phyloP scores from a whole-genome alignment of 2,329 filamentous ascomycete genomes.

The Furcasterigmium furcatum region DNA sequence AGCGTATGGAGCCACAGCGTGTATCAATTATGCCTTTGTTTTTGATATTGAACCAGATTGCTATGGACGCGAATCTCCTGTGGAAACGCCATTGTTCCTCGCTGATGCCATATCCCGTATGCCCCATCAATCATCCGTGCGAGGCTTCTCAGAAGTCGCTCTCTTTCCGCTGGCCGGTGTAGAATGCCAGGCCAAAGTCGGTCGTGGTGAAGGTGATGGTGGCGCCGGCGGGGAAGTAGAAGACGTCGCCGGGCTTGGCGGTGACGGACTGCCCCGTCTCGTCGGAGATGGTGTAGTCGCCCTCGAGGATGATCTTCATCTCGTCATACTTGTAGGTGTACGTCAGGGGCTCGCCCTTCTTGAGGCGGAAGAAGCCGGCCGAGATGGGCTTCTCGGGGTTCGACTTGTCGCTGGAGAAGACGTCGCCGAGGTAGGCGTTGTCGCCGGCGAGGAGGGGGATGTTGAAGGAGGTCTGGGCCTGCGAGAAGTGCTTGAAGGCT shows the following conservation, averaged over 20 bases:
- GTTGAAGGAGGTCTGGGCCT: conserved; percentile 58
- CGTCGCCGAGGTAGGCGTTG: conserved; percentile 65
- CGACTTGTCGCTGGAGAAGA: conserved; percentile 52
- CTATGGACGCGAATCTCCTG: no score
- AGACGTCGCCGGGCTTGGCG: conserved; percentile 61
- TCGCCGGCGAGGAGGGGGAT: conserved; percentile 65
- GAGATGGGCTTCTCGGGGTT: conserved; percentile 58
- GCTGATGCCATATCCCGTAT: no score
- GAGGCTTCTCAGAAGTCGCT: conserved; percentile 22
- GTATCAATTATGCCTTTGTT: no score
- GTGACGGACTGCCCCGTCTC: conserved; percentile 57
- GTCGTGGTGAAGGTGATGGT: conserved; percentile 65
- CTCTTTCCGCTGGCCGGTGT: conserved; percentile 36
- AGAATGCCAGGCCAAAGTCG: conserved; percentile 60
- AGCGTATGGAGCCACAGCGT: no score
- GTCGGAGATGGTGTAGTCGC: conserved; percentile 62
- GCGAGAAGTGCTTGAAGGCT: conserved; percentile 48
- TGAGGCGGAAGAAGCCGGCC: conserved; percentile 63
- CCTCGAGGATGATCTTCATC: conserved; percentile 72
- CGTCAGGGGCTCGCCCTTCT: conserved; percentile 63
- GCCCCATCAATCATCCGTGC: no score
- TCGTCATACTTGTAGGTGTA: conserved; percentile 71
- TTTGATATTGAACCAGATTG: no score
- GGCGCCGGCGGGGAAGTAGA: conserved; percentile 64
- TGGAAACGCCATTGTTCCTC: no score